Evolutionary conservation across 1,139 yeast species (phyloP), one percentile per base, ranked within the genome.

Genomic region (Debaryomycetaceae sp.): DNA sequence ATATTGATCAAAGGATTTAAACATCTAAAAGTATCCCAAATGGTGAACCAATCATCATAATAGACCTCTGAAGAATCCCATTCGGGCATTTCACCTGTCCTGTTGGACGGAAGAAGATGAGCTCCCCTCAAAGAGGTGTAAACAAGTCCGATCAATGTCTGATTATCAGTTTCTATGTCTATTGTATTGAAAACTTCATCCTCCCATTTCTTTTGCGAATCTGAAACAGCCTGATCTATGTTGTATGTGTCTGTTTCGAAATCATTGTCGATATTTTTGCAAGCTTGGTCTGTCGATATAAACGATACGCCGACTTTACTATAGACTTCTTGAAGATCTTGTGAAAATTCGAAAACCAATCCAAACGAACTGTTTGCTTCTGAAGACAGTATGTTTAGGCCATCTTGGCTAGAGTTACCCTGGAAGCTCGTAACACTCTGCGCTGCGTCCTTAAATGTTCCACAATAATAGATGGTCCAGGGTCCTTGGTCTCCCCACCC

Each of bases 1-100:
- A 66, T 56, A 38, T 66, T 60, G 40, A 59, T 49, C 23, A 69
- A 52, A 3, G 75, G 75, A 44, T 63, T 57, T 22, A 66, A 53
- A 34, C 68, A 61, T 22, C 75, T 50, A 54, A 67, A 70, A 0
- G 69, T 61, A 48, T 69, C 74, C 75, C 75, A 69, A 34, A 70
- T 54, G n/a, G 70, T 68, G 49, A 65, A 68, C 59, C 65, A 70
- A 45, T 70, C 74, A 48, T 68, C 72, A 47, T 68, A 69, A 45
- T 66, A 67, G 6, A 65, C 62, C 13, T 60, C 62, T 5, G 52
- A 39, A 0, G 61, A 44, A 6, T 55, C 44, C 56, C 56, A 53
- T 31, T 56, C 48, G 7, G 70, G 68, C 42, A 63, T 66, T 42
- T 65, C 68, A 5, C 73, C 75, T 0, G 74, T 66, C 45, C 64